phyloP scores from a whole-genome alignment of 2,329 filamentous ascomycete genomes.

The Sporothrix pallida region DNA sequence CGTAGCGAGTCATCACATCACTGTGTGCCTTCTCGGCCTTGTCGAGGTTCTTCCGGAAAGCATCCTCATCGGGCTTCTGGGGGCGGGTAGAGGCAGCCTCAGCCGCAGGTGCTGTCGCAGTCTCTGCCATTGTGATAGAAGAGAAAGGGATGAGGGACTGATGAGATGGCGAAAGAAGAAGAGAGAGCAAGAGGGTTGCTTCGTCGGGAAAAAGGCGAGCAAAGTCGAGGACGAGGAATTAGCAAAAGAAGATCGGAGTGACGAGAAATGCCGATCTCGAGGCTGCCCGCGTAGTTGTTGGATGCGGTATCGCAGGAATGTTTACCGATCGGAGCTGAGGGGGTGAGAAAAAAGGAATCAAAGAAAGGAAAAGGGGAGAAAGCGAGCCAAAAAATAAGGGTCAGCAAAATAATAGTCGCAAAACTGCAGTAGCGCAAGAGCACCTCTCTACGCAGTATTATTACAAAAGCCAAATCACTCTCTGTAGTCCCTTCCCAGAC shows the following conservation, averaged over 20 bases:
- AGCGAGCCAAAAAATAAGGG: neutral
- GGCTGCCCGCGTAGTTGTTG: constrained; percentile 22
- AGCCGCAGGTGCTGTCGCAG: constrained; percentile 44
- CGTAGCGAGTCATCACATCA: constrained; percentile 67
- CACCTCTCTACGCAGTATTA: neutral
- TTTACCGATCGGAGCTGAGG: neutral
- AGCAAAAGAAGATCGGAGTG: neutral
- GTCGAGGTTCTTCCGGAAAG: constrained; percentile 78
- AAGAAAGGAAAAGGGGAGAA: neutral
- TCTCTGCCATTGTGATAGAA: constrained; percentile 54
- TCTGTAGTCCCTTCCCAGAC: too few species aligned
- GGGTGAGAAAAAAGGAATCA: neutral
- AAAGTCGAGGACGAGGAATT: constrained; percentile 8
- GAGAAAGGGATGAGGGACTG: neutral
- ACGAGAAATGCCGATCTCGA: constrained; percentile 8
- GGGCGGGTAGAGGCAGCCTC: constrained; percentile 64
- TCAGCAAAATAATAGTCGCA: constrained; percentile 12
- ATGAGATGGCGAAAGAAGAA: neutral
- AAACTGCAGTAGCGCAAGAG: constrained; percentile 2
- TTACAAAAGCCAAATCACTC: neutral
- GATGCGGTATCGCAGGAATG: constrained; percentile 20
- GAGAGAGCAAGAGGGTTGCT: neutral
- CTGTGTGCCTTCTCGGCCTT: constrained; percentile 87
- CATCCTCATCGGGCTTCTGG: constrained; percentile 83
- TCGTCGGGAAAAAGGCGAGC: constrained; percentile 1